phyloP scores from a whole-genome alignment of 208 protist genomes.

The Acanthamoeba divionensis region DNA sequence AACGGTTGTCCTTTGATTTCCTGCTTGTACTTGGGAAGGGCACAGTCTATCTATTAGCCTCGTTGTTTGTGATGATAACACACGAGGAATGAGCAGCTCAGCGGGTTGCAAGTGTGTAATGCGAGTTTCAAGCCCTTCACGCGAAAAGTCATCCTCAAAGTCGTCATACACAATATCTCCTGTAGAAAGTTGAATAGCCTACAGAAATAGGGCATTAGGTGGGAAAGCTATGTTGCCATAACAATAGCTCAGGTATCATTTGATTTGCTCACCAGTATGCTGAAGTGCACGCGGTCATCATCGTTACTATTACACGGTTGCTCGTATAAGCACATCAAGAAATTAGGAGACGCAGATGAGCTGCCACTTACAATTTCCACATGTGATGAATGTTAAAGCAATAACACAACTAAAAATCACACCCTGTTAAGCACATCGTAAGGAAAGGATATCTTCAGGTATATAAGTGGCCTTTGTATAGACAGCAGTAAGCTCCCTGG shows the following conservation, averaged over 20 bases:
- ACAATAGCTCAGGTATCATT: too few species aligned
- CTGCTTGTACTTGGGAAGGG: neutral
- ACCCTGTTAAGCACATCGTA: neutral
- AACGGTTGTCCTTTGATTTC: neutral
- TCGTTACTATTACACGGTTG: neutral
- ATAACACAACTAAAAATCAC: neutral
- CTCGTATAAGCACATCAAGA: slow-evolving; percentile 39
- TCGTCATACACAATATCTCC: slow-evolving; percentile 78
- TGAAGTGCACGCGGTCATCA: slow-evolving; percentile 5
- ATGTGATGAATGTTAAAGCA: neutral
- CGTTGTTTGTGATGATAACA: neutral
- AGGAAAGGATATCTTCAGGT: slow-evolving; percentile 18
- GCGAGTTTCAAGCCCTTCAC: slow-evolving; percentile 72
- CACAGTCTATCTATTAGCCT: neutral
- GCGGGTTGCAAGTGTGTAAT: slow-evolving; percentile 67
- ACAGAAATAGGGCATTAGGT: neutral
- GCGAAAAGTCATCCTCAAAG: slow-evolving; percentile 67
- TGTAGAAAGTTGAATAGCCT: slow-evolving; percentile 60
- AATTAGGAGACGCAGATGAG: neutral
- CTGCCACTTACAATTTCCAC: neutral
- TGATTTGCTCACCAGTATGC: neutral
- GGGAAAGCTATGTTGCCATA: too few species aligned
- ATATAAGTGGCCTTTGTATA: slow-evolving; percentile 72
- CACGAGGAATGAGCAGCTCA: slow-evolving; percentile 15
- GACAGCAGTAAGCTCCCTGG: slow-evolving; percentile 54